Conservation (phyloP, 768 basidiomycete genomes). For the Collybia nuda region DNA sequence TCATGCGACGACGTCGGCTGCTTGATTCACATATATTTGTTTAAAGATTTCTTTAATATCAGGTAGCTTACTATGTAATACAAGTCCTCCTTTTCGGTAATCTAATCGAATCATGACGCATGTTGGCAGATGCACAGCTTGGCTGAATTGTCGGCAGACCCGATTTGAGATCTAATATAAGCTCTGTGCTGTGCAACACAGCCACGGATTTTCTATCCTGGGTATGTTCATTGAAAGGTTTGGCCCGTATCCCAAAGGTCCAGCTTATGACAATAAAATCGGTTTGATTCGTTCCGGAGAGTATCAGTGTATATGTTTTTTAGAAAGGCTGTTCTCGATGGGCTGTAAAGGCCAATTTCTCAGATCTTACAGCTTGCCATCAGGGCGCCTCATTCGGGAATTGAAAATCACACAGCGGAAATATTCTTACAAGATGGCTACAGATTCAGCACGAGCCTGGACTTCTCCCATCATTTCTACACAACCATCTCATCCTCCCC, state of each 20-base stretch:
- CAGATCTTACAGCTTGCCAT: conserved; percentile 3
- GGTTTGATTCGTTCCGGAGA: no score
- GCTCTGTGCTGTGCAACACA: conserved; percentile 40
- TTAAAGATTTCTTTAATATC: conserved; percentile 23
- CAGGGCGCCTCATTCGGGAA: conserved; percentile 18
- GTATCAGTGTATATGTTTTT: neutral
- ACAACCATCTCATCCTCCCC: conserved; percentile 22
- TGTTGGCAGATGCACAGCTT: conserved; percentile 30
- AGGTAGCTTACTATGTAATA: conserved; percentile 1
- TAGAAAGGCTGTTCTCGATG: neutral
- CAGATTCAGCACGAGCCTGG: conserved; percentile 22
- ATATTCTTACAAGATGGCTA: conserved; percentile 13
- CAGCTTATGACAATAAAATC: no score
- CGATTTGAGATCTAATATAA: conserved; percentile 28
- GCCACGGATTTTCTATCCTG: conserved; percentile 24
- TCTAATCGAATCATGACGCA: conserved; percentile 11
- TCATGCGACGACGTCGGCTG: conserved; percentile 77
- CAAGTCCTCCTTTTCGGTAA: conserved; percentile 10
- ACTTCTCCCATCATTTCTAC: conserved; percentile 25
- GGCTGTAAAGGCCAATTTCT: neutral
- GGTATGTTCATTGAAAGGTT: neutral
- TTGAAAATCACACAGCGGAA: conserved; percentile 16
- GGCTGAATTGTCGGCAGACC: conserved; percentile 16
- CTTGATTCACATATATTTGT: conserved; percentile 71
- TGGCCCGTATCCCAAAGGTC: no score